These are phyloP conservation scores for Tetrahymena borealis DNA, from an alignment of 73 alveolate genomes.

Conservation along the genomic window DNA sequence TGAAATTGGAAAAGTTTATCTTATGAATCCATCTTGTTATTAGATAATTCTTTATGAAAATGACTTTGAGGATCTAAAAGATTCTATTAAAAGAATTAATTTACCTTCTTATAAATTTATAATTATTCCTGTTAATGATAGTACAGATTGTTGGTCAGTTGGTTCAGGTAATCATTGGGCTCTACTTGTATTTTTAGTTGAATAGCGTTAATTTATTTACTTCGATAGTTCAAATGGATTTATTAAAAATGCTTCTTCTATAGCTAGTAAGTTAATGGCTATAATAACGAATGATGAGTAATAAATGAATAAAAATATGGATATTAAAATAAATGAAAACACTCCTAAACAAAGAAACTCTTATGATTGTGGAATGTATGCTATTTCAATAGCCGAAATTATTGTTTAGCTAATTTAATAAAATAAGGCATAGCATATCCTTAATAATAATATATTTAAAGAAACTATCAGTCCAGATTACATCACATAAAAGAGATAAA, in stretches of 20 bases:
- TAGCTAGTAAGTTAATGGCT: neutral
- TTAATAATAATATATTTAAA: neutral
- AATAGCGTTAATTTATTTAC: neutral
- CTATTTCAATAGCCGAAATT: neutral
- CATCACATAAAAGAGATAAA: neutral
- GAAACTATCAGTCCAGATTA: neutral
- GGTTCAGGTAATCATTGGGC: neutral
- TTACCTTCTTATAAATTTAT: neutral
- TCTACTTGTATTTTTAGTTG: neutral
- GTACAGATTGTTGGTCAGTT: neutral
- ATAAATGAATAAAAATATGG: neutral
- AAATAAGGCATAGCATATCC: neutral
- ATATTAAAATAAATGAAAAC: neutral
- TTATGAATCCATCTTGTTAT: neutral
- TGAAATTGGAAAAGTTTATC: neutral
- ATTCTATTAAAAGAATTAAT: neutral
- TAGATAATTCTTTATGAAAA: neutral
- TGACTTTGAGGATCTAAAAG: neutral
- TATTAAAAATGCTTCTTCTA: neutral
- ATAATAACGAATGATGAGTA: neutral
- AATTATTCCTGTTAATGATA: neutral
- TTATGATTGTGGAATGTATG: neutral
- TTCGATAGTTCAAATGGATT: neutral
- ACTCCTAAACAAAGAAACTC: neutral
- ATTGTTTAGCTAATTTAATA: neutral